Base-by-base conservation (phyloP, 352 stramenopile species). In the Globisporangium spiculum region DNA sequence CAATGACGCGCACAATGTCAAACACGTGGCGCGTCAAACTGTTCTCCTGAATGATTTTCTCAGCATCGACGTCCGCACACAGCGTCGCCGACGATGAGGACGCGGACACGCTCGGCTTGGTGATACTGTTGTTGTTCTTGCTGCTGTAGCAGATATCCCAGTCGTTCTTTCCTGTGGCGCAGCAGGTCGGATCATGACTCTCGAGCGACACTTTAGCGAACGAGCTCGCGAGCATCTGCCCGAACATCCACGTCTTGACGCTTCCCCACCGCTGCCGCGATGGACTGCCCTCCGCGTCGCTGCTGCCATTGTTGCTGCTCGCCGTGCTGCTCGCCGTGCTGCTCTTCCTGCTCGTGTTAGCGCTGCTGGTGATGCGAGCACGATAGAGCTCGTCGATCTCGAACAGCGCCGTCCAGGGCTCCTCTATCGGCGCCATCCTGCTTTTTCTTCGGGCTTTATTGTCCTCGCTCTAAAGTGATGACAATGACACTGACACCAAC, bases 161-260 rank as follows among this genome's bases (percentile, higher is more conserved):
- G 69, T 84, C 78, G 44, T 77, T 81, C 60, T 61, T 52, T 10
- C 63, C 63, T 24, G 52, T 50, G 20, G 24, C 4, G 56, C 64
- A 22, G 48, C 32, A 30, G 56, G 32, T 32, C 56, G 32, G 32
- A 24, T 62, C 56, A 65, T 57, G 59, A 61, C 59, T 75, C 12
- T 66, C 69, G 30, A 65, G 72, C 34, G 78, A 86, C 65, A 89
- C 78, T 46, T 86, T 86, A 27, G 81, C 80, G 67, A 91, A 89
- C 22, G 83, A 88, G 46, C 78, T 89, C 70, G 74, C 73, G 63
- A 93, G 61, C 65, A 91, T 62, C 57, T 91, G 83, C 1, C 71
- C 78, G 69, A 93, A 91, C 71, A 85, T 86, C 83, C 83, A 92
- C 24, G 83, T 89, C 78, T 92, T 91, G 61, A 90, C 80, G 44